Evolutionary conservation across 169 alveolate species (phyloP).

Genomic region (Condylostoma magnum): DNA sequence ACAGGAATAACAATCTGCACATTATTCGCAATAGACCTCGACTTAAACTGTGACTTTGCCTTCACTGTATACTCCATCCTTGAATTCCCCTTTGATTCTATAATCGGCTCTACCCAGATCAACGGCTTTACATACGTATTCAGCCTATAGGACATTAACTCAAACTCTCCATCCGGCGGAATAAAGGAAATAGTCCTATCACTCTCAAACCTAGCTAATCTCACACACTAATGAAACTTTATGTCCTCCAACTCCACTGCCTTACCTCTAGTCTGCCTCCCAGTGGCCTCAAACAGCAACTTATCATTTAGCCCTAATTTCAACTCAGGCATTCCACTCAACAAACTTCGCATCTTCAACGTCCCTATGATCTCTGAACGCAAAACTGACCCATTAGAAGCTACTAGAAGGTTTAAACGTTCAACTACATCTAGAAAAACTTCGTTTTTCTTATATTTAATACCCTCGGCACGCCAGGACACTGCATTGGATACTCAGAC

Average conservation of each 20-base stretch:
- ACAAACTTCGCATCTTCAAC: constrained; percentile 93
- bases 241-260: constrained; percentile 98
- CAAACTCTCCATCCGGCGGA: constrained; percentile 99
- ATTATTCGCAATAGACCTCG: constrained; percentile 95
- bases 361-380: constrained; percentile 97
- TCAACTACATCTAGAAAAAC: constrained; percentile 98
- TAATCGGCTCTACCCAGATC: constrained; percentile 94
- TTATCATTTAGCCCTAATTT: constrained; percentile 98
- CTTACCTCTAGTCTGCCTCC: constrained; percentile 72
- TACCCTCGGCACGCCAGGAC: constrained; percentile 96
- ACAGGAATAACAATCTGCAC: constrained; percentile 98
- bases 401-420: constrained; percentile 90
- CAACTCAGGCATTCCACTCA: constrained; percentile 99
- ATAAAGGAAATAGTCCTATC: constrained; percentile 97
- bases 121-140: constrained; percentile 95
- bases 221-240: constrained; percentile 97
- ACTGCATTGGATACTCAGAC: constrained; percentile 94
- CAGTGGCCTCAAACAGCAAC: constrained; percentile 71
- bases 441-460: constrained; percentile 97
- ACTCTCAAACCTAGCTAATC: constrained; percentile 89
- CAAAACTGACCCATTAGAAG: constrained; percentile 87
- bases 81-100: constrained; percentile 88
- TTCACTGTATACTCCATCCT: constrained; percentile 93
- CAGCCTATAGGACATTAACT: constrained; percentile 97
- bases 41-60: constrained; percentile 90